Base-by-base conservation (phyloP, 164 flowering plant genomes). In the Nelumbo lutea region DNA sequence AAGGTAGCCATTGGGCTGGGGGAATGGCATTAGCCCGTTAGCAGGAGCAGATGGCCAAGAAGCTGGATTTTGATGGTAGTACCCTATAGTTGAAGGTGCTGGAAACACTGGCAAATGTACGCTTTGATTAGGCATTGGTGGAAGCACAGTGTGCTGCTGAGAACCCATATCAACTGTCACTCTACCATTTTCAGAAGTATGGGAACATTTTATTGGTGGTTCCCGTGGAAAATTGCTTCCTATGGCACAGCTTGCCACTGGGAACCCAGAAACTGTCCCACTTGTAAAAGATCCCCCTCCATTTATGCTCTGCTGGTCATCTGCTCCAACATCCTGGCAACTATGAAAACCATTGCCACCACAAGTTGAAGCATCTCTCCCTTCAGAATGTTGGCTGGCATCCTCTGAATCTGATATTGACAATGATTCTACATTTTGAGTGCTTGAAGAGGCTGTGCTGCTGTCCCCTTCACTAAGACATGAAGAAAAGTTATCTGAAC, bases 391-490 rank as follows among this genome's bases (percentile, higher is more conserved):
- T 61, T 78, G 90, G 72, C 84, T 83, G 27, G 87, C 77, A 71
- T 86, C 91, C 68, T 94, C 95, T 27, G 95, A 91, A 80, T 90
- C 96, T 42, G 98, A 88, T 27, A 80, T 81, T 27, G 84, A 85
- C 58, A 85, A 82, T 3, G 87, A 88, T 62, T 88, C 97, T 4
- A 74, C 63, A 79, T 82, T 88, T 70, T 75, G 96, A 52, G 75
- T 67, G 64, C 85, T 83, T 27, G 88, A 85, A 51, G 86, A 84
- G 44, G 77, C 79, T 52, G 84, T 74, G 69, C 81, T 84, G 79
- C 86, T 83, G 77, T 89, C 96, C 67, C 90, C 98, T 76, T 89
- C 97, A 68, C 96, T 90, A 7, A 81, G 89, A 78, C 89, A 90
- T 41, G 89, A 91, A 14, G 96, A 91, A 75, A 88, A 83, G 74